A percentile compares a stretch with the other conserved stretches of the same genome.
Conservation (phyloP, 345 rosid species). For the Camelina hispida region DNA sequence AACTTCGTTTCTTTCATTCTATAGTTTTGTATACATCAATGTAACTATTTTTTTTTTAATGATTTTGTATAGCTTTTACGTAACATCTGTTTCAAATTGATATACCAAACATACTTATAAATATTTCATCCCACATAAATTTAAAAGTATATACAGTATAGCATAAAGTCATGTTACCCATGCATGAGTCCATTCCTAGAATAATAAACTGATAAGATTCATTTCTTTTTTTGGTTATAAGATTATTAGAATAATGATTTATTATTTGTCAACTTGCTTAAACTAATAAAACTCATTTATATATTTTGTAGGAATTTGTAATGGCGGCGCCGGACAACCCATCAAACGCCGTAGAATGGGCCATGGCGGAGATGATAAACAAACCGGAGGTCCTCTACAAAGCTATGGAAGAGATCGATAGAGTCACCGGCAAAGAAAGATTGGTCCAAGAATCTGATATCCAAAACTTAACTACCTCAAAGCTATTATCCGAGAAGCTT, state of each 20-base stretch:
- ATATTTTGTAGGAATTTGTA: constrained; percentile 49
- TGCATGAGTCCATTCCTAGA: constrained; percentile 9
- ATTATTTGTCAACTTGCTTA: background rate
- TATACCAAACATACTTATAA: too few relatives aligned
- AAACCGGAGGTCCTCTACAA: constrained; percentile 47
- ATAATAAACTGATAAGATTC: constrained; percentile 10
- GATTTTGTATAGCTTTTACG: too few relatives aligned
- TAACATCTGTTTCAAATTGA: background rate
- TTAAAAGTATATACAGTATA: too few relatives aligned
- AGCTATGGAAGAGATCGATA: constrained; percentile 54
- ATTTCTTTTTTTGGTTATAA: background rate
- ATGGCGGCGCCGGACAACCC: constrained; percentile 56
- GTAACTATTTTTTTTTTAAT: background rate
- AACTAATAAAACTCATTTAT: background rate
- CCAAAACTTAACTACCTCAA: constrained; percentile 49
- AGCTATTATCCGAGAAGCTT: constrained; percentile 50
- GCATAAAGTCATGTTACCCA: constrained; percentile 4
- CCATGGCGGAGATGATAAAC: constrained; percentile 56
- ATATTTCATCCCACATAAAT: too few relatives aligned
- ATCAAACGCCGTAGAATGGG: constrained; percentile 58
- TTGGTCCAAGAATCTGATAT: constrained; percentile 58
- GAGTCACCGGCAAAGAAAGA: constrained; percentile 51
- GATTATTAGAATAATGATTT: background rate
- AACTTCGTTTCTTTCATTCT: background rate
- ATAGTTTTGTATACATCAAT: background rate